Evolutionary conservation across 768 basidiomycete genomes (phyloP), one percentile per base, ranked within the genome.

Genomic region (Strobilomyces dryophilus): DNA sequence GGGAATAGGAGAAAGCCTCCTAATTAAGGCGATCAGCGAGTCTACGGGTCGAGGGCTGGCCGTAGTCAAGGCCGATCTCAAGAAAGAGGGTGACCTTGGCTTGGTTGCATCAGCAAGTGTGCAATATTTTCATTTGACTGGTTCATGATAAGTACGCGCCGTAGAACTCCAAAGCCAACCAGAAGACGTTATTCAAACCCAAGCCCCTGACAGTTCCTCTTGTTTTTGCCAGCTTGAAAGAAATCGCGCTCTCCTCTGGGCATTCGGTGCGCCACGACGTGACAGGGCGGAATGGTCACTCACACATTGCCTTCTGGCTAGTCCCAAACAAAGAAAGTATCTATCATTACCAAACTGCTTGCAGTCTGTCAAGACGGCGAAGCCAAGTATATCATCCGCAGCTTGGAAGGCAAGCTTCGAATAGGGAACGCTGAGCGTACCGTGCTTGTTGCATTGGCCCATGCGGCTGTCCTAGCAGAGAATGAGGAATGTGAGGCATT

Each of bases 371-470:
- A 91, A 63, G 92, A 85, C 54, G 74, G 81, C 29, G 97, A 99
- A 72, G 95, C 97, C 21, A 98, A 98, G 66, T 99, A 95, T 68
- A 90, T 98, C 59, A 87, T 98, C 34, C 86, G 95, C 37, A 93
- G 91, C 66, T 73, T 98, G 58, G 95, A 98, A 73, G 97, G 97
- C 54, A 99, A 99, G 70, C 80, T 99, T 35, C 83, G 97, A 14
- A 98, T 99, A 65, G 92, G 97, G 39, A 89, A 98, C 65, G 97
- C 97, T 8, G 97, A 98, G 67, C 86, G 92, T 50, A 95, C 94
- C 0, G 87, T 97, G n/a, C 76, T 98, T 42, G 89, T 95, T 34
- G 89, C 94, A n/a, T 75, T 99, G 36, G 91, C 95, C 0, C 92
- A 93, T 65, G 95, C 95, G 12, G 81, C 81, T 26, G 90, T 95